These are phyloP conservation scores for Auriscalpium orientale DNA, from an alignment of 768 basidiomycete species.

Conservation along the genomic window DNA sequence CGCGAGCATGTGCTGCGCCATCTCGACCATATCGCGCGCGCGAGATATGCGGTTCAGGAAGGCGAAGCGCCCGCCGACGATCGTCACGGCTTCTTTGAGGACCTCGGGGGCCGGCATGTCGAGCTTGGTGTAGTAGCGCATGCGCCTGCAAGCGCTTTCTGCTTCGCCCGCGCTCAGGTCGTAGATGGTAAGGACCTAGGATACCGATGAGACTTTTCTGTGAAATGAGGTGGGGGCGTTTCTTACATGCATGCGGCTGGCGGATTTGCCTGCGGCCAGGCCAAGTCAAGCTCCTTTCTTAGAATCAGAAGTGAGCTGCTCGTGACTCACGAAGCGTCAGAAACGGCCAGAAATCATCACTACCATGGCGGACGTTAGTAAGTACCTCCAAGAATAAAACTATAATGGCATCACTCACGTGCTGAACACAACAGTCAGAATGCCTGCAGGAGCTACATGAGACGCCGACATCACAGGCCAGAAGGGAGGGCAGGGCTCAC, in stretches of 20 bases:
- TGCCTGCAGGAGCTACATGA: slow-evolving; percentile 35
- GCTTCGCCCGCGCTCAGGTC: slow-evolving; percentile 61
- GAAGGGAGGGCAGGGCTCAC: slow-evolving; percentile 29
- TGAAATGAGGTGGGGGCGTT: not conserved
- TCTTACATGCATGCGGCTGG: slow-evolving; percentile 65
- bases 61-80: slow-evolving; percentile 76
- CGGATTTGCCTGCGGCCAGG: slow-evolving; percentile 54
- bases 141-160: slow-evolving; percentile 43
- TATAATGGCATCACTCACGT: slow-evolving; percentile 36
- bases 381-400: slow-evolving; percentile 5
- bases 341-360: slow-evolving; percentile 84
- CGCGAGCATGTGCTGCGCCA: slow-evolving; percentile 58
- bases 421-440: slow-evolving; percentile 73
- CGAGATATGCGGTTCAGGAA: slow-evolving; percentile 64
- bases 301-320: too few species aligned
- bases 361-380: slow-evolving; percentile 24
- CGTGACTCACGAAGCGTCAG: slow-evolving; percentile 46
- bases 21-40: slow-evolving; percentile 49
- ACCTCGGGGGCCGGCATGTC: slow-evolving; percentile 27
- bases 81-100: slow-evolving; percentile 40
- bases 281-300: slow-evolving; percentile 5
- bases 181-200: slow-evolving; percentile 59
- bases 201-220: not conserved
- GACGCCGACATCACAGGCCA: slow-evolving; percentile 2
- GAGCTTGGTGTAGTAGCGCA: slow-evolving; percentile 38